Conservation (phyloP, 2,329 filamentous ascomycete genomes). For the Aspergillus viridinutans region DNA sequence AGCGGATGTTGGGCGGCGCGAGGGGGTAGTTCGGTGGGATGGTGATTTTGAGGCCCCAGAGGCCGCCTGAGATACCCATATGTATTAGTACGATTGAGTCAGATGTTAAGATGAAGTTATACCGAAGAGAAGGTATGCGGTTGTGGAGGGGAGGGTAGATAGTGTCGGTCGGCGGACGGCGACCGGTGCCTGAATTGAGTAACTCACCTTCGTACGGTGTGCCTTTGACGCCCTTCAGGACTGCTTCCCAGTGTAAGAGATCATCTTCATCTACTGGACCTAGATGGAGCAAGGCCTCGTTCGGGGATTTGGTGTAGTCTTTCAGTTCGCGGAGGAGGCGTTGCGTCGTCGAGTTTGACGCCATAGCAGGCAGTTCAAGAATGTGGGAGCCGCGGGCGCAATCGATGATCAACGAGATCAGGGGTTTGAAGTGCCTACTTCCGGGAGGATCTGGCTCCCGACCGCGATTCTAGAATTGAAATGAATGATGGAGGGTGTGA, state of each 20-base stretch:
- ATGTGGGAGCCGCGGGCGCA: constrained; percentile 1
- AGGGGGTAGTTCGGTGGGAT: constrained; percentile 78
- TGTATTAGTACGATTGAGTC: neutral
- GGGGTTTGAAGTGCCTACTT: neutral
- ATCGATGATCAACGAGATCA: neutral
- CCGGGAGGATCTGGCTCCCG: neutral
- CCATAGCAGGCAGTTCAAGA: constrained; percentile 1
- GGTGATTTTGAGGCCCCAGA: constrained; percentile 75
- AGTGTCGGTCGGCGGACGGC: neutral
- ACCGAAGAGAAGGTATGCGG: neutral
- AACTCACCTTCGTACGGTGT: constrained; percentile 57
- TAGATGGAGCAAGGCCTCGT: constrained; percentile 53
- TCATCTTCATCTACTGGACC: constrained; percentile 55
- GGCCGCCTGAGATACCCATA: constrained; percentile 52
- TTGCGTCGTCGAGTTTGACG: constrained; percentile 44
- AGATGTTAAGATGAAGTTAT: neutral
- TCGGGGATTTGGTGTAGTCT: constrained; percentile 53
- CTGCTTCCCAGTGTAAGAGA: constrained; percentile 57
- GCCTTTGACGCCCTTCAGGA: constrained; percentile 55
- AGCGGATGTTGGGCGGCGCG: constrained; percentile 69
- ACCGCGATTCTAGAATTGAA: neutral
- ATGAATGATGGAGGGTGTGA: neutral
- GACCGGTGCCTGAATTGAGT: neutral
- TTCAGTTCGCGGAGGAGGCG: constrained; percentile 60
- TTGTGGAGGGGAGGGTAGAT: neutral